Conservation (phyloP, 2,329 filamentous ascomycete species). For the Fusarium ambrosium region DNA sequence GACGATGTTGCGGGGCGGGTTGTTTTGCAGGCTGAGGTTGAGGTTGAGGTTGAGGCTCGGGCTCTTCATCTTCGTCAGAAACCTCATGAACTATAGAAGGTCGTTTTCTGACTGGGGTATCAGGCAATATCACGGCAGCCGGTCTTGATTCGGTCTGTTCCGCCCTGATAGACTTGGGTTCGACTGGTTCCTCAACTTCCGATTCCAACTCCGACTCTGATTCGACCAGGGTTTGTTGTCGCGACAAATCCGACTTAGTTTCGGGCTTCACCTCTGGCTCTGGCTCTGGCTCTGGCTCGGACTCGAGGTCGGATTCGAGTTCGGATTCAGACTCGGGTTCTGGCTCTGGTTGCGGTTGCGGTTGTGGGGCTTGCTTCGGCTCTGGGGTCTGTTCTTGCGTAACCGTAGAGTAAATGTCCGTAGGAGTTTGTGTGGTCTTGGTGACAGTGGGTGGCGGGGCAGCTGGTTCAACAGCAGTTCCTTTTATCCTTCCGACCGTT, state of each 20-base stretch:
- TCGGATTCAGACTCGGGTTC: slow-evolving; percentile 7
- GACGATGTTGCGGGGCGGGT: slow-evolving; percentile 4
- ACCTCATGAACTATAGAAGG: slow-evolving; percentile 63
- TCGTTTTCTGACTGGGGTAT: slow-evolving; percentile 49
- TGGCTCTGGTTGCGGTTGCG: slow-evolving; percentile 8
- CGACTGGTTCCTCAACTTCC: slow-evolving; percentile 9
- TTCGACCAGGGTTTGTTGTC: slow-evolving; percentile 16
- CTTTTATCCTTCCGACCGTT: slow-evolving; percentile 65
- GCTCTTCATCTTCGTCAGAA: slow-evolving; percentile 56
- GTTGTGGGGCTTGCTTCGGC: background rate
- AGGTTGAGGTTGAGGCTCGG: slow-evolving; percentile 6
- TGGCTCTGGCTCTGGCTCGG: slow-evolving; percentile 7
- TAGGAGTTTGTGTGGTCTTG: slow-evolving; percentile 36
- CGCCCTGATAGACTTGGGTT: background rate
- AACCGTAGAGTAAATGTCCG: background rate
- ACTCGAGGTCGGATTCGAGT: slow-evolving; percentile 27
- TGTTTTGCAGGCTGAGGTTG: slow-evolving; percentile 27
- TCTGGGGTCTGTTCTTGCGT: slow-evolving; percentile 13
- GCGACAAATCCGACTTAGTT: background rate
- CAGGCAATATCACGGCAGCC: background rate
- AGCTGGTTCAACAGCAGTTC: slow-evolving; percentile 58
- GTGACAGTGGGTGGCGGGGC: slow-evolving; percentile 38
- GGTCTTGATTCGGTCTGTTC: background rate
- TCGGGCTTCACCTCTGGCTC: slow-evolving; percentile 9
- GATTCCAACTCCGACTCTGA: slow-evolving; percentile 21